A percentile compares a stretch with the other conserved stretches of the same genome.
phyloP scores from a whole-genome alignment of 2,329 filamentous ascomycete species.

The Ceratocystis smalleyi region DNA sequence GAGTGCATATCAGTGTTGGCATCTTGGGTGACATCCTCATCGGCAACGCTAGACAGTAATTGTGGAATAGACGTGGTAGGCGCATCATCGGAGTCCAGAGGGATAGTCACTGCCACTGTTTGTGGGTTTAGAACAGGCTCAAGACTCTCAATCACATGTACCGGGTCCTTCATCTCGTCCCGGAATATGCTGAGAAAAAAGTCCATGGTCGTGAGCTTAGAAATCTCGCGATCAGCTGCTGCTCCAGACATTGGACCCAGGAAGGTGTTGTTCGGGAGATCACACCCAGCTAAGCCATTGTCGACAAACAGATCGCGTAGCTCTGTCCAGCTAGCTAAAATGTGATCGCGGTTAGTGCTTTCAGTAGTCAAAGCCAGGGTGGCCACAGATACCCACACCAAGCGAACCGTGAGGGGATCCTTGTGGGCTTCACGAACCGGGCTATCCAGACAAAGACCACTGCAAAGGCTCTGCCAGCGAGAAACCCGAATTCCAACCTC shows the following conservation, averaged over 20 bases:
- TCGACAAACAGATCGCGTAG: conserved; percentile 36
- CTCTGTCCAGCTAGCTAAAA: conserved; percentile 43
- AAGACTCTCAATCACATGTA: conserved; percentile 74
- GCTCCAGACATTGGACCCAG: conserved; percentile 74
- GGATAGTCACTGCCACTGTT: conserved; percentile 29
- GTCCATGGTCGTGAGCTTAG: conserved; percentile 85
- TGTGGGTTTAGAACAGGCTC: conserved; percentile 77
- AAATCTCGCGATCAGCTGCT: conserved; percentile 82
- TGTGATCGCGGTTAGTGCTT: conserved; percentile 37
- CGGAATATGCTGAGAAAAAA: conserved; percentile 88
- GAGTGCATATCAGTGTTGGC: background rate
- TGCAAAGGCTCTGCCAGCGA: conserved; percentile 12
- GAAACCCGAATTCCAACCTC: conserved; percentile 9
- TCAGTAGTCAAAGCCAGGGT: conserved; percentile 37
- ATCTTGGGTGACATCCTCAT: background rate
- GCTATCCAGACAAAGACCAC: conserved; percentile 10
- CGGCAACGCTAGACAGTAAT: background rate
- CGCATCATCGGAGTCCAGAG: background rate
- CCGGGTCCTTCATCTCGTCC: conserved; percentile 63
- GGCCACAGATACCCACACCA: conserved; percentile 42
- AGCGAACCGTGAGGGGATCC: conserved; percentile 34
- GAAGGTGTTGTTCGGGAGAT: conserved; percentile 67
- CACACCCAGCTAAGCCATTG: conserved; percentile 32
- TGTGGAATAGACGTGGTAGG: background rate
- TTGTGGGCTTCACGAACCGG: conserved; percentile 16